Evolutionary conservation across 2,329 filamentous ascomycete genomes (phyloP).

Genomic region (Furcasterigmium sp.): DNA sequence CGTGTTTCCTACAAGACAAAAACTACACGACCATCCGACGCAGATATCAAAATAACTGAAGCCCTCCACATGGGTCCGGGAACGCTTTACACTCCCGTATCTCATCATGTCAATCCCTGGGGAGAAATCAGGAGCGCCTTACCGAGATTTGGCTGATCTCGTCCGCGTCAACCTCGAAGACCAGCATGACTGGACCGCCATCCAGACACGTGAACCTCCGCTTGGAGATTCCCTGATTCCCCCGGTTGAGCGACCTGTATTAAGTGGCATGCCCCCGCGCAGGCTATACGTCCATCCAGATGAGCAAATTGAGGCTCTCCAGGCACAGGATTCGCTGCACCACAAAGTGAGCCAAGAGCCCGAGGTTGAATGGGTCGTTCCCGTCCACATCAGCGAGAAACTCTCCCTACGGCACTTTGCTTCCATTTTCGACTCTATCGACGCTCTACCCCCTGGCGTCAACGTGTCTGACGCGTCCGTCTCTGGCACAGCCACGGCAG

Average conservation of each 20-base stretch:
- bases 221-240: constrained; percentile 21
- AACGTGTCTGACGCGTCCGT: constrained; percentile 4
- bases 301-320: constrained; percentile 70
- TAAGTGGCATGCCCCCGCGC: constrained; percentile 68
- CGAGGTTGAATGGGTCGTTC: constrained; percentile 72
- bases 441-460: constrained; percentile 25
- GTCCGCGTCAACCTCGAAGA: constrained; percentile 67
- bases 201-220: constrained; percentile 47
- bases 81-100: no score
- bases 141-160: constrained; percentile 25
- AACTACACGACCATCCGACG: no score
- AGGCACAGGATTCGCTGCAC: constrained; percentile 46
- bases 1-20: no score
- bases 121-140: not conserved
- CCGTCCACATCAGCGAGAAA: constrained; percentile 66
- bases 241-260: constrained; percentile 52
- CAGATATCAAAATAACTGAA: no score
- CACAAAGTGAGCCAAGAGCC: constrained; percentile 41
- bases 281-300: constrained; percentile 76
- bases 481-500: constrained; percentile 14
- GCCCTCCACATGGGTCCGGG: no score
- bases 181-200: constrained; percentile 69
- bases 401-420: constrained; percentile 65
- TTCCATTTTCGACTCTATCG: constrained; percentile 62
- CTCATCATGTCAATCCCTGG: not conserved